phyloP scores from a whole-genome alignment of 345 rosid genomes.

The Psidium guajava region DNA sequence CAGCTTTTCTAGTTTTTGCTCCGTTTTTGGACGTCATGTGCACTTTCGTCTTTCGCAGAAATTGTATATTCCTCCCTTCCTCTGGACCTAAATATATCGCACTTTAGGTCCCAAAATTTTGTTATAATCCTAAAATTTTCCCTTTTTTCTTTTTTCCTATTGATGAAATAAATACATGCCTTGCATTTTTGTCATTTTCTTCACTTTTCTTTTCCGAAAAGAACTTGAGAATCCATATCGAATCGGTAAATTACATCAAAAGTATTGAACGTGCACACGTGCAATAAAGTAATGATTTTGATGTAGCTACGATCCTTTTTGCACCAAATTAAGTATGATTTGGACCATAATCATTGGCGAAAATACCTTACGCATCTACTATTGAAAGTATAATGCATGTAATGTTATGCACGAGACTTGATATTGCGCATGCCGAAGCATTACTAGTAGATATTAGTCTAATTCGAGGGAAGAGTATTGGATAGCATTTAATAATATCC shows the following conservation, averaged over 20 bases:
- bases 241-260: background rate
- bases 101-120: background rate
- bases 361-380: too few species aligned
- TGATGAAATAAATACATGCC: background rate
- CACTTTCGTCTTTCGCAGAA: background rate
- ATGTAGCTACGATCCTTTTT: background rate
- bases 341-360: background rate
- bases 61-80: background rate
- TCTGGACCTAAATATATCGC: background rate
- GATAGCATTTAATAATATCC: too few species aligned
- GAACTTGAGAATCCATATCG: background rate
- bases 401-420: too few species aligned
- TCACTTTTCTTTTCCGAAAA: background rate
- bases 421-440: too few species aligned
- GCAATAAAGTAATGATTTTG: background rate
- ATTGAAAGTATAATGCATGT: too few species aligned
- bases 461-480: too few species aligned
- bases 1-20: background rate
- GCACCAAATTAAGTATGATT: background rate
- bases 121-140: background rate
- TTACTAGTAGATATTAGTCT: too few species aligned
- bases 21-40: background rate
- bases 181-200: background rate
- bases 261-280: background rate
- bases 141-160: accelerated